Conservation (phyloP, 306 rosid species). For the Glycine latifolia region DNA sequence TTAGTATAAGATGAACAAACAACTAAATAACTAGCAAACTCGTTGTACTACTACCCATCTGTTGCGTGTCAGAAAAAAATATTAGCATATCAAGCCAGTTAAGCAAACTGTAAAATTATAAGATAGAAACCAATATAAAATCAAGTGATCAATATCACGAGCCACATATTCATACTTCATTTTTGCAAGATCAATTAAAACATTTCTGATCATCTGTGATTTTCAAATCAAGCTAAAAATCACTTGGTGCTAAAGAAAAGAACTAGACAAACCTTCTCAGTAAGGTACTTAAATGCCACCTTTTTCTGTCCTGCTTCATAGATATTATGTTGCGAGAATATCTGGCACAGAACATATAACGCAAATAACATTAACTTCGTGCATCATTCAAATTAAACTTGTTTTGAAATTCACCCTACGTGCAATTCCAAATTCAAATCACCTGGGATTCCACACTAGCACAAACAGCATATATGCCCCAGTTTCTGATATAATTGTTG, state of each 20-base stretch:
- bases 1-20: not conserved
- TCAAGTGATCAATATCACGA: not conserved
- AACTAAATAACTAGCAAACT: not conserved
- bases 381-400: slow-evolving; percentile 7
- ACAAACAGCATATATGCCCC: slow-evolving; percentile 99
- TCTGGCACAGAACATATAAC: slow-evolving; percentile 54
- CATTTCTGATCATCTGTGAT: not conserved
- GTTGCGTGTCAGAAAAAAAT: not conserved
- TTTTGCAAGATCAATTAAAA: slow-evolving; percentile 8
- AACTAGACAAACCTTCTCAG: slow-evolving; percentile 74
- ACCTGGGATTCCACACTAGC: slow-evolving; percentile 97
- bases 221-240: slow-evolving; percentile 21
- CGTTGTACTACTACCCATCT: not conserved
- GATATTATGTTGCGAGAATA: slow-evolving; percentile 88
- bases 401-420: not conserved
- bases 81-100: not conserved
- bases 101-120: not conserved
- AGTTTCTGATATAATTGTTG: slow-evolving; percentile 87
- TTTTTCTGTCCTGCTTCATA: slow-evolving; percentile 98
- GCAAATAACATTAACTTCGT: slow-evolving; percentile 15
- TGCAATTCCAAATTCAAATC: slow-evolving; percentile 30
- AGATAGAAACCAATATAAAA: not conserved
- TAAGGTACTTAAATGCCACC: slow-evolving; percentile 79
- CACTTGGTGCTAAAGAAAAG: slow-evolving; percentile 7
- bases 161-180: not conserved